These are phyloP conservation scores for Coelastrella sp. DNA, from an alignment of 139 green algal genomes.

Conservation along the genomic window DNA sequence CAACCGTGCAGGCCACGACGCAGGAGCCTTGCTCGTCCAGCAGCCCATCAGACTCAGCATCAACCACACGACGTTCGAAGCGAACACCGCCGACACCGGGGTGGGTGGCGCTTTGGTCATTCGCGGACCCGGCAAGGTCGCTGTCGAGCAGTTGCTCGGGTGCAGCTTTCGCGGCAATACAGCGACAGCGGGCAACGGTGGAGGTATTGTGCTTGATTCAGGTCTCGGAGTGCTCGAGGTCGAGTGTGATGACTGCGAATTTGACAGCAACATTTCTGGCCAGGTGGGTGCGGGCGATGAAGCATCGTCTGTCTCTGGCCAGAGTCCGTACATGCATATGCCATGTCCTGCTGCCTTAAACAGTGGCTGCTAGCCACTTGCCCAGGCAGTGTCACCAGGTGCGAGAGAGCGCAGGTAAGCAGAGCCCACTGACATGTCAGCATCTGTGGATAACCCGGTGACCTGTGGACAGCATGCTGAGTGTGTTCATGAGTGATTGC, in stretches of 20 bases:
- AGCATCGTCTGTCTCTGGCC: background rate
- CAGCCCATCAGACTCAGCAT: background rate
- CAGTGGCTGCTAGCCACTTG: too few species aligned
- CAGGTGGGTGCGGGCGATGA: background rate
- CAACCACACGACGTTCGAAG: too few species aligned
- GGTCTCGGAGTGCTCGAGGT: background rate
- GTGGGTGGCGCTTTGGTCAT: too few species aligned
- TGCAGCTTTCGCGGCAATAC: background rate
- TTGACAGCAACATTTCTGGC: background rate
- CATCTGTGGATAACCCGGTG: too few species aligned
- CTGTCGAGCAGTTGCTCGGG: background rate
- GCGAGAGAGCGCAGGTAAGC: too few species aligned
- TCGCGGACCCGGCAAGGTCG: too few species aligned
- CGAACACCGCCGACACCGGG: too few species aligned
- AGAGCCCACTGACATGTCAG: too few species aligned
- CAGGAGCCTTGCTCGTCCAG: background rate
- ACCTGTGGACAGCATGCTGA: background rate
- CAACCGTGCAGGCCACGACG: background rate
- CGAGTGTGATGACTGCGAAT: background rate
- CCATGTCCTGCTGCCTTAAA: background rate
- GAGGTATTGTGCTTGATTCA: constrained; percentile 9
- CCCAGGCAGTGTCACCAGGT: too few species aligned
- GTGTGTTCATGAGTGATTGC: too few species aligned
- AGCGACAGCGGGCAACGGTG: background rate
- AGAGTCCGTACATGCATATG: background rate